Evolutionary conservation across 345 rosid species (phyloP), one percentile per base, ranked within the genome.

Genomic region (Lepidium sativum): DNA sequence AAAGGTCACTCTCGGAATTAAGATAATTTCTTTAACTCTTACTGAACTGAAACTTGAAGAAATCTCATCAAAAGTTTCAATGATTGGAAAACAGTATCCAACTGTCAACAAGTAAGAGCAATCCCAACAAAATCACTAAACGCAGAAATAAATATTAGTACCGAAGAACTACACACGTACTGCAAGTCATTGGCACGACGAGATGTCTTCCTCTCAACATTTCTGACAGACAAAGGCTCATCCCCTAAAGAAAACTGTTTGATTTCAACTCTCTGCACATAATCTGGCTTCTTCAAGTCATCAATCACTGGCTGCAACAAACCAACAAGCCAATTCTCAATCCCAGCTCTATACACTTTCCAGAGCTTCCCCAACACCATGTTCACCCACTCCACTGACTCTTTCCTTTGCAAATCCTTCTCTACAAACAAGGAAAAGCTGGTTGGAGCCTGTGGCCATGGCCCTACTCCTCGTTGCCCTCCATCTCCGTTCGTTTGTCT

Each of bases 351-450:
- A 50, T 87, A 86, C 12, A 91, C 97, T 78, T 86, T 88, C 97
- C 96, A 86, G 43, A 87, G 54, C 81, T 91, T 91, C 29, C 86
- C 92, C 85, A 91, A 60, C 45, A 91, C 96, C 96, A 91, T 91
- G 60, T 91, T 91, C 20, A 91, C 97, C 97, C 97, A 91, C 72
- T 91, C 97, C 34, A 91, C 97, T 0, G 97, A 91, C 68, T 91
- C 97, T 55, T 91, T 91, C 79, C 97, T 84, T 72, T 78, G 90
- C 85, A 90, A 81, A 73, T 90, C 97, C 76, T 90, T 82, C 76
- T 91, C 97, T 75, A 91, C 54, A 34, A 91, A 81, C 75, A 82
- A 68, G 0, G 92, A 87, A 49, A 91, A 91, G 67, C 97, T 87
- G 6, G 92, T 86, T 16, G 97, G 97, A 27, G 87, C 89, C 62